A percentile compares a stretch with the other conserved stretches of the same genome.
Evolutionary conservation across 2,329 filamentous ascomycete genomes (phyloP).

Genomic region (Plenodomus lindquistii): DNA sequence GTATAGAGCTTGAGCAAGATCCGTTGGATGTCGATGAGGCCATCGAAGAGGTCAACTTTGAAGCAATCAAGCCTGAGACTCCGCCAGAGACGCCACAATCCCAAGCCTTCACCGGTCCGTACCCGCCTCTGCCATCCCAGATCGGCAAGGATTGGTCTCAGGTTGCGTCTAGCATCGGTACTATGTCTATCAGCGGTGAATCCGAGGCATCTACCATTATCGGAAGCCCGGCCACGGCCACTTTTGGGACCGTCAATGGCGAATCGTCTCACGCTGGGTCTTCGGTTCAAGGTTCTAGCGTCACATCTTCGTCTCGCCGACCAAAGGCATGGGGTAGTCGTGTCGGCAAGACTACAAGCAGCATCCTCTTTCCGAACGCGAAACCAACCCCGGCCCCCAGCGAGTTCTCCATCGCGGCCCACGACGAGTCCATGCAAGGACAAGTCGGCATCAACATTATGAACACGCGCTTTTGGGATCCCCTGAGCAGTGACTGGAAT

Average conservation of each 20-base stretch:
- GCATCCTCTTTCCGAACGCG: conserved; percentile 42
- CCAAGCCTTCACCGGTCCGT: conserved; percentile 7
- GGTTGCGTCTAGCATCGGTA: conserved; percentile 11
- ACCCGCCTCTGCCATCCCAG: conserved; percentile 27
- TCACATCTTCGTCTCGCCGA: conserved; percentile 9
- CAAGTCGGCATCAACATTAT: conserved; percentile 45
- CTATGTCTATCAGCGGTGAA: conserved; percentile 20
- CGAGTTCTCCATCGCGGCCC: conserved; percentile 35
- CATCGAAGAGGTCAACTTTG: conserved; percentile 19
- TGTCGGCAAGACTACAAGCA: conserved; percentile 24
- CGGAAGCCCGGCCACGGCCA: conserved; percentile 1
- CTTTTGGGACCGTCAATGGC: background rate
- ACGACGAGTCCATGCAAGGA: conserved; percentile 31
- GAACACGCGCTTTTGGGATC: conserved; percentile 53
- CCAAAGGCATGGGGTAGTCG: conserved; percentile 28
- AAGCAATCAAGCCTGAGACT: conserved; percentile 30
- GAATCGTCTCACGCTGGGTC: conserved; percentile 2
- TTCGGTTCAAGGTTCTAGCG: background rate
- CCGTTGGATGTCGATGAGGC: conserved; percentile 22
- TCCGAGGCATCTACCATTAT: conserved; percentile 14
- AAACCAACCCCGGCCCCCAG: conserved; percentile 31
- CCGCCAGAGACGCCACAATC: conserved; percentile 3
- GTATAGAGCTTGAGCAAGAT: conserved; percentile 20
- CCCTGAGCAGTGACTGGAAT: conserved; percentile 54
- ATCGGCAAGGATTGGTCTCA: conserved; percentile 1